Base-by-base conservation (phyloP, 2,329 filamentous ascomycete species). In the Cladosporium sp. region DNA sequence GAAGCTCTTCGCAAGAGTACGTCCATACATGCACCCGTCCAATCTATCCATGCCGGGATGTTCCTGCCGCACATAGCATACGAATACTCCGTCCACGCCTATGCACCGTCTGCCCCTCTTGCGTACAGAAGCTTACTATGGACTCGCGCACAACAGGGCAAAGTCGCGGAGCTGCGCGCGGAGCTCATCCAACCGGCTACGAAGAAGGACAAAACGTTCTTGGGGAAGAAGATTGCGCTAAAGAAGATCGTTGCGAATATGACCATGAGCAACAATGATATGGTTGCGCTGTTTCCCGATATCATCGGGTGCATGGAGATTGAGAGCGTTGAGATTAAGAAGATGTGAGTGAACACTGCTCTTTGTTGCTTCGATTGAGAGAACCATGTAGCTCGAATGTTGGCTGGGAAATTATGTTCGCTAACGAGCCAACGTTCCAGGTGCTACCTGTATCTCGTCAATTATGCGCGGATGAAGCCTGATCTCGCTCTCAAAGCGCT, bases 231-330 rank as follows among this genome's bases (percentile, higher is more conserved):
- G 81, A 95, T 96, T 67, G 91, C 93, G 9, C 80, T 98, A 58
- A 98, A 98, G 81, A 96, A 96, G 80, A 97, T 98, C 62, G 93
- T 98, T 63, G 93, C 93, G 69, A 98, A 98, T 70, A 98, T 98
- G 93, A 98, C 93, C 59, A 98, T 98, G 93, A 97, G 92, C 81
- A 98, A 98, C 75, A 98, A 97, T 68, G 93, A 98, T 72, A 98
- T 98, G 93, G 87, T 97, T 52, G 90, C 89, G 37, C 77, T 98
- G 49, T 98, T 98, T 63, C 90, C 92, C 14, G 93, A 98, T 68
- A 87, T 98, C 55, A 88, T 98, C 62, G 84, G 79, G 58, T 97
- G 92, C 77, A 98, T 98, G 93, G 84, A 88, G 63, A 88, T 98
- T 57, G 86, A 85, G 49, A 95, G 87, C 64, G 75, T 98, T 69